Percentiles rank a stretch among this genome's conserved stretches.
phyloP scores from a whole-genome alignment of 768 basidiomycete genomes.

The Hydnomerulius pinastri region DNA sequence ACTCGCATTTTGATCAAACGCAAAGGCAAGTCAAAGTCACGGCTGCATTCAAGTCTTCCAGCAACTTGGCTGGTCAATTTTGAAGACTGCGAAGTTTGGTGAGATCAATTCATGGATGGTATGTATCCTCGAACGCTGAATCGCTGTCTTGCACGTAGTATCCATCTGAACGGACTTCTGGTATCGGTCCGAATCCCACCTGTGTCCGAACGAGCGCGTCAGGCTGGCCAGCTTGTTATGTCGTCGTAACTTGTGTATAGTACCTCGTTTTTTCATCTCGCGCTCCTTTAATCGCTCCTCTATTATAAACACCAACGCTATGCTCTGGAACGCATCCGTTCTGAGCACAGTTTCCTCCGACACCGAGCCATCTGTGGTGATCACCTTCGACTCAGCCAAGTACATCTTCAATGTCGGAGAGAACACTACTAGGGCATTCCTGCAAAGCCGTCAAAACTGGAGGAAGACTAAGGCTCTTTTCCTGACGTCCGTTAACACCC shows the following conservation, averaged over 20 bases:
- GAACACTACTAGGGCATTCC: conserved; percentile 71
- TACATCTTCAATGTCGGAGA: conserved; percentile 91
- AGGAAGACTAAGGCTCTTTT: conserved; percentile 72
- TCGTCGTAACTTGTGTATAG: conserved; percentile 23
- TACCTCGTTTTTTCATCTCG: conserved; percentile 13
- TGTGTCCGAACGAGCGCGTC: neutral
- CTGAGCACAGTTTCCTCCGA: conserved; percentile 65
- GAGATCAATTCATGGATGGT: too few relatives aligned
- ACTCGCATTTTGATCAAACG: too few relatives aligned
- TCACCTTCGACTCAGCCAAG: conserved; percentile 76
- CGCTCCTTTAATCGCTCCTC: conserved; percentile 21
- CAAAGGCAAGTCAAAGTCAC: too few relatives aligned
- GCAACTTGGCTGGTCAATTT: too few relatives aligned
- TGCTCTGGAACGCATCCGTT: conserved; percentile 68
- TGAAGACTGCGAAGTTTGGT: too few relatives aligned
- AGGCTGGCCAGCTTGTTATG: conserved; percentile 32
- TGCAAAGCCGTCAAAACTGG: conserved; percentile 67
- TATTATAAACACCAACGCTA: conserved; percentile 20
- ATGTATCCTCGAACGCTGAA: too few relatives aligned
- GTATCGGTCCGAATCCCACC: neutral
- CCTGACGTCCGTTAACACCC: conserved; percentile 62
- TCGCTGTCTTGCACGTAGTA: too few relatives aligned
- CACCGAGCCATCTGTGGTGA: conserved; percentile 75
- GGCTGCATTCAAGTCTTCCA: too few relatives aligned
- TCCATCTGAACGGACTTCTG: too few relatives aligned